These are phyloP conservation scores for Didymella lethalis DNA, from an alignment of 2,329 filamentous ascomycete genomes.

Conservation along the genomic window DNA sequence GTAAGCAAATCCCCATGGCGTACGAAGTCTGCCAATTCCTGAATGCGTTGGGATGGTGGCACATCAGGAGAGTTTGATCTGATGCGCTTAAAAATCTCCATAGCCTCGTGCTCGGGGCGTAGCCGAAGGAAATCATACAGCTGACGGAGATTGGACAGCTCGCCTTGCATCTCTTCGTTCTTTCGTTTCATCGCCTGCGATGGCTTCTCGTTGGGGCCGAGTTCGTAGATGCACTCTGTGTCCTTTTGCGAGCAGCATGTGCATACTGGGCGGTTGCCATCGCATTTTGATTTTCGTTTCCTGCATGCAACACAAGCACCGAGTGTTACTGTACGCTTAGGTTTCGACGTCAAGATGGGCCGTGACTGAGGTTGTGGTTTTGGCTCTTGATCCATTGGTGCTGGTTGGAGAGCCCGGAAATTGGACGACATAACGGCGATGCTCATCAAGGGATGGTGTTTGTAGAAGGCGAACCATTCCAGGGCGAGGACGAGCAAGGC, in stretches of 20 bases:
- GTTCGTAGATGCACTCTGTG: conserved; percentile 43
- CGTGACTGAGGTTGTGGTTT: conserved; percentile 33
- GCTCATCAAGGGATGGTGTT: conserved; percentile 6
- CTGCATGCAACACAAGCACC: conserved; percentile 47
- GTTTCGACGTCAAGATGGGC: conserved; percentile 38
- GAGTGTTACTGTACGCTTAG: conserved; percentile 47
- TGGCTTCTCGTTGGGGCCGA: conserved; percentile 48
- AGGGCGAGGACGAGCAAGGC: conserved; percentile 5
- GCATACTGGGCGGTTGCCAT: conserved; percentile 43
- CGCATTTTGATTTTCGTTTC: conserved; percentile 48
- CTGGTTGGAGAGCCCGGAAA: conserved; percentile 44
- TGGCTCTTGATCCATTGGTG: conserved; percentile 42
- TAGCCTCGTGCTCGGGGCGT: conserved; percentile 42
- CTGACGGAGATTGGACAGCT: conserved; percentile 43
- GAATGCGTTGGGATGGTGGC: conserved; percentile 35
- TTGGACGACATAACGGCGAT: conserved; percentile 38
- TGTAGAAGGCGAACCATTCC: conserved; percentile 10
- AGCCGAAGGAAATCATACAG: conserved; percentile 44
- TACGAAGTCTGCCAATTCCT: conserved; percentile 37
- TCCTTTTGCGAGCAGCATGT: conserved; percentile 46
- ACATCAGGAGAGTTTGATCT: conserved; percentile 29
- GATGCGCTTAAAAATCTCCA: conserved; percentile 40
- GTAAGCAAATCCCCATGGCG: conserved; percentile 28
- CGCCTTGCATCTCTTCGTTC: conserved; percentile 48
- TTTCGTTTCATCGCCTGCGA: conserved; percentile 49